Base-by-base conservation (phyloP, 148 eudicot species). In the Polygonum aviculare region DNA sequence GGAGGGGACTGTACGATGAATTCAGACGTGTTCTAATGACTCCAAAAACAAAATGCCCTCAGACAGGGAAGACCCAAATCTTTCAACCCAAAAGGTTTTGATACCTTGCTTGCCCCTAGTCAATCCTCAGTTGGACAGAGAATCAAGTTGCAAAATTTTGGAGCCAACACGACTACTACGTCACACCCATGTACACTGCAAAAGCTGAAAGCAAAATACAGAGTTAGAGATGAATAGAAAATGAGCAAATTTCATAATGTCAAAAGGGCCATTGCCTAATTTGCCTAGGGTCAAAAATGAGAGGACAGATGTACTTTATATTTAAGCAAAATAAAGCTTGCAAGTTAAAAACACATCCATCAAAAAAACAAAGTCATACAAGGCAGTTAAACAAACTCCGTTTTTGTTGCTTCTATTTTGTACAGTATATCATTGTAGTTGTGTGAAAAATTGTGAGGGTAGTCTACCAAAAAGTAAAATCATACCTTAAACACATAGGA, bases 401-500 rank as follows among this genome's bases (percentile, higher is more conserved):
- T 26, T 12, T 57, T 57, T 57, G 7, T 1, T 31, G 12, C 0
- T 22, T 62, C 12, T 31, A 11, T 62, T 62, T 62, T 62, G 69
- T 26, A 22, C 16, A 11, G n/a, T 22, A 60, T 12, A 11, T 63
- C 5, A 3, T 12, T 12, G 15, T 12, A 14, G 6, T 4, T 31
- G 40, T 12, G 2, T 62, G 18, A 57, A 11, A 33, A n/a, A n/a
- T n/a, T 31, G 7, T 26, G 69, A 33, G 39, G 18, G 7, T 31
- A 63, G 7, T 12, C 31, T 19, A 21, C 11, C 3, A 57, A n/a
- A 57, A 3, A 52, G 18, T 7, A n/a, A n/a, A n/a, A 57, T 1
- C 26, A 19, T 33, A 63, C 69, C 69, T 63, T 63, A 33, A 63
- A 63, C 69, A 63, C 69, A 63, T 63, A 63, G 2, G 40, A 63